These are phyloP conservation scores for Naganishia albida DNA, from an alignment of 1,284 basidiomycete genomes.

Conservation along the genomic window DNA sequence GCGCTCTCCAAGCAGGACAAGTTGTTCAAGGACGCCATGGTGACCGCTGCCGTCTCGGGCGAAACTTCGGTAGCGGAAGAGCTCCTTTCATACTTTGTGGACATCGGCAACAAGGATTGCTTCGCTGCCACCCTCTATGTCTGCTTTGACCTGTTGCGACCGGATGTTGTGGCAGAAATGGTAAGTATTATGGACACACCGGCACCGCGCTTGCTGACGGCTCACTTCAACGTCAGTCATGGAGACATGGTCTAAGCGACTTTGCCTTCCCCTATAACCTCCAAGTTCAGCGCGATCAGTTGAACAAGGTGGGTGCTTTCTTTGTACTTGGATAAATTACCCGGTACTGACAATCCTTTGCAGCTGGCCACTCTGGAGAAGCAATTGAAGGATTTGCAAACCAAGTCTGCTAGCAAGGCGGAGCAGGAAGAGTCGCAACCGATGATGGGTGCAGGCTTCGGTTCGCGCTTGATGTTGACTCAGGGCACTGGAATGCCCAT, in stretches of 20 bases:
- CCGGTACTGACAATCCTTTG: not conserved
- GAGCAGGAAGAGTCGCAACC: constrained; percentile 43
- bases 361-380: constrained; percentile 50
- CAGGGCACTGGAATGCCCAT: constrained; percentile 44
- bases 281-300: constrained; percentile 68
- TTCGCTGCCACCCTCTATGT: constrained; percentile 87
- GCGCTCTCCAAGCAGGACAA: constrained; percentile 92
- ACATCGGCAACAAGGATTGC: constrained; percentile 97
- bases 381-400: constrained; percentile 51
- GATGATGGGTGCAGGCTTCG: constrained; percentile 46
- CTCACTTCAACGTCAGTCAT: constrained; percentile 57
- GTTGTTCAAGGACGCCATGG: constrained; percentile 92
- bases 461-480: constrained; percentile 50
- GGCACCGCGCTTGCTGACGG: not conserved
- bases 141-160: constrained; percentile 88
- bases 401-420: constrained; percentile 43
- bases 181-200: constrained; percentile 36
- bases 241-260: constrained; percentile 92
- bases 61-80: constrained; percentile 88
- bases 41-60: constrained; percentile 82
- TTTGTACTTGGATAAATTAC: not conserved
- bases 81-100: constrained; percentile 87
- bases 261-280: constrained; percentile 95
- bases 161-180: constrained; percentile 90
- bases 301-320: constrained; percentile 38